These are phyloP conservation scores for Scenedesmus sp. DNA, from an alignment of 163 green algal species.

Conservation along the genomic window DNA sequence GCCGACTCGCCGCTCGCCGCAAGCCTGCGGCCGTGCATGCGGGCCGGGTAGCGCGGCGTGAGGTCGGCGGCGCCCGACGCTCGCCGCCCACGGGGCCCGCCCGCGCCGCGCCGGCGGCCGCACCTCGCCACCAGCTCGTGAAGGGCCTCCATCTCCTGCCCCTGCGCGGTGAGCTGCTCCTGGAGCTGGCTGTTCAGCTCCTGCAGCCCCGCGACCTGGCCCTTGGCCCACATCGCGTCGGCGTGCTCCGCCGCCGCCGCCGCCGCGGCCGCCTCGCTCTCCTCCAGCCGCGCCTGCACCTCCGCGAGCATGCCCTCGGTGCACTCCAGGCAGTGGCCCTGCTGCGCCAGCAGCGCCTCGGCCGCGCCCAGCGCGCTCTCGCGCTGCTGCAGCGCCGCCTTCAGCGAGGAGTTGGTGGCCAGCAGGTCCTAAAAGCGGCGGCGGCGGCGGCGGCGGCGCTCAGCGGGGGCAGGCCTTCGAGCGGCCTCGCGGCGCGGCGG, in stretches of 20 bases:
- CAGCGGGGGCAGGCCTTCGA: no score
- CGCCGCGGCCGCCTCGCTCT: constrained; percentile 5
- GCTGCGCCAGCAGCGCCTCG: constrained; percentile 7
- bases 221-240: constrained; percentile 39
- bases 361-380: not conserved
- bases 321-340: constrained; percentile 7
- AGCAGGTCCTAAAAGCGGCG: not conserved
- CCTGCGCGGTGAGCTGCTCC: constrained; percentile 21
- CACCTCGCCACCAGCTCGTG: constrained; percentile 3
- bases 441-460: no score
- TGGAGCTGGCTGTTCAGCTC: constrained; percentile 33
- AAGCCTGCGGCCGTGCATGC: no score
- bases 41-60: no score
- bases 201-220: constrained; percentile 13
- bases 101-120: no score
- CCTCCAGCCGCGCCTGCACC: constrained; percentile 15
- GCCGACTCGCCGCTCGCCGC: no score
- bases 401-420: constrained; percentile 30
- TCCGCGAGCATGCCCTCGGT: constrained; percentile 15
- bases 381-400: constrained; percentile 37
- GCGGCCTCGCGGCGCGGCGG: no score
- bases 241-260: constrained; percentile 8
- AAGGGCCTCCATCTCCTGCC: constrained; percentile 14
- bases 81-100: no score
- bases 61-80: no score